These are phyloP conservation scores for Scytalidium lignicola DNA, from an alignment of 2,329 filamentous ascomycete species.

Conservation along the genomic window DNA sequence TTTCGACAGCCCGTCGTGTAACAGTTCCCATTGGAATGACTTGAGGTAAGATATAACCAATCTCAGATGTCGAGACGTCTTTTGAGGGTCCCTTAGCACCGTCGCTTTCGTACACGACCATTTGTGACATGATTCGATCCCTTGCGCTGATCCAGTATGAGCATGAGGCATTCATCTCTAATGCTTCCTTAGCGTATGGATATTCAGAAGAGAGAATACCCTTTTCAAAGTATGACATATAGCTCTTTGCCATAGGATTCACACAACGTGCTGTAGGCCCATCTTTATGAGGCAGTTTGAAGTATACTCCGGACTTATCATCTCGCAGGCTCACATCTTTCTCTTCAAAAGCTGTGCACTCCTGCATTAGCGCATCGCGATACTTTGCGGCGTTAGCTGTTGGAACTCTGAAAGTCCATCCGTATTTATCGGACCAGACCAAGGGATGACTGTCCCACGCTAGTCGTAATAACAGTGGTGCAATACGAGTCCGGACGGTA, in stretches of 20 bases:
- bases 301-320: conserved; percentile 66
- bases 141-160: conserved; percentile 98
- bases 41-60: conserved; percentile 89
- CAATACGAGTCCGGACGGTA: conserved; percentile 81
- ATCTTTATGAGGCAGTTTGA: conserved; percentile 95
- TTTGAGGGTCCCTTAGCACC: conserved; percentile 23
- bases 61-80: conserved; percentile 17
- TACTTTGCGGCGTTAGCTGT: conserved; percentile 59
- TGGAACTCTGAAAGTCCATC: conserved; percentile 85
- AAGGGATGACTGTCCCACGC: conserved; percentile 87
- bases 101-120: conserved; percentile 83
- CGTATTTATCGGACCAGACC: conserved; percentile 87
- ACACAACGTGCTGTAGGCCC: conserved; percentile 79
- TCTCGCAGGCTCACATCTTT: conserved; percentile 59
- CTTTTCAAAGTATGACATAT: conserved; percentile 85
- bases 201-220: conserved; percentile 85
- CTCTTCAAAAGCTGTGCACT: conserved; percentile 74
- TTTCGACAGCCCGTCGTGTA: conserved; percentile 89
- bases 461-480: conserved; percentile 76
- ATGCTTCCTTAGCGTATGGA: conserved; percentile 82
- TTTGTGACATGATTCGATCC: conserved; percentile 88
- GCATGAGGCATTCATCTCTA: conserved; percentile 98
- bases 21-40: conserved; percentile 98
- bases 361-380: conserved; percentile 62
- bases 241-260: conserved; percentile 87